Conservation (phyloP, 179 eudicot species). For the Spergularia azorica region DNA sequence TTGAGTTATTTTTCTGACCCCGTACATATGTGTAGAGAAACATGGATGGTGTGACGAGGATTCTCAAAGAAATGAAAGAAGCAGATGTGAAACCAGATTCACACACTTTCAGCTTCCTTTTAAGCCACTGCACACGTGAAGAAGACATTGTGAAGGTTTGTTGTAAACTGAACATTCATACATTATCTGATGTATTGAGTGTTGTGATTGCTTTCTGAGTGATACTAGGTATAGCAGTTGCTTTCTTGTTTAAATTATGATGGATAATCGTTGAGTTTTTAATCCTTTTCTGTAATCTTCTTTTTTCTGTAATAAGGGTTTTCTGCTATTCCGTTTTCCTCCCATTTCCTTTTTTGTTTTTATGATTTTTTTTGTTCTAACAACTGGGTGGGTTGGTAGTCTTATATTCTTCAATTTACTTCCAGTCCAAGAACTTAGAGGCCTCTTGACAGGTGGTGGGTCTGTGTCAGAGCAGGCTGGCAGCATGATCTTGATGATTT, state of each 20-base stretch:
- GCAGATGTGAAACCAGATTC: conserved; percentile 77
- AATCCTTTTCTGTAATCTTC: not conserved
- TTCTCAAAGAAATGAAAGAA: conserved; percentile 70
- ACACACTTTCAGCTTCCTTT: conserved; percentile 74
- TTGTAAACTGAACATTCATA: not conserved
- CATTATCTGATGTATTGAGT: not conserved
- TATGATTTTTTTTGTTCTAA: not conserved
- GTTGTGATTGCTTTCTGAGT: not conserved
- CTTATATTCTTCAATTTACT: not conserved
- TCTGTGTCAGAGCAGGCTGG: not conserved
- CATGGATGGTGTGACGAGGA: conserved; percentile 44
- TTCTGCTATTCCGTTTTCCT: not conserved
- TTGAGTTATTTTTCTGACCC: conserved; percentile 3
- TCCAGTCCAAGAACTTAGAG: not conserved
- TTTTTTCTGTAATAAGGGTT: not conserved
- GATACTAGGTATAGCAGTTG: not conserved
- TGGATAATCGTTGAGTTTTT: not conserved
- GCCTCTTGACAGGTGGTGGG: conserved; percentile 4
- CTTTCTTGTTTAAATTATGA: not conserved
- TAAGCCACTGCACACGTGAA: conserved; percentile 52
- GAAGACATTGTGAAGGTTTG: conserved; percentile 57
- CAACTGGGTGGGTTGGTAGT: no score
- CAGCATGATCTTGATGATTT: not conserved
- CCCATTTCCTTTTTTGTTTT: not conserved
- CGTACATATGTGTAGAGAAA: conserved; percentile 62